Base-by-base conservation (phyloP, 768 basidiomycete species). In the Calvatia gigantea region DNA sequence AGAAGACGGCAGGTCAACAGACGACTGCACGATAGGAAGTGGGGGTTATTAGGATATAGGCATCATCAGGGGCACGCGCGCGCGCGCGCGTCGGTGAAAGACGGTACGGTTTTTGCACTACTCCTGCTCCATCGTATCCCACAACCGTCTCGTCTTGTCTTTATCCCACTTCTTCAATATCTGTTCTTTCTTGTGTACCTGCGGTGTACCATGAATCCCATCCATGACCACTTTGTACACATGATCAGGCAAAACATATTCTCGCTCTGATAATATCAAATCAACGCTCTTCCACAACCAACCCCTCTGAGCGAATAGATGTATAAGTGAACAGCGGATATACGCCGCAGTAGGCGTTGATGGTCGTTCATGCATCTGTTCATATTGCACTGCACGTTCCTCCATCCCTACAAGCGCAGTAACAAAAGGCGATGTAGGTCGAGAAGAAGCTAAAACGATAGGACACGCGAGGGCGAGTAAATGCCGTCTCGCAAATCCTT, bases 11-110 rank as follows among this genome's bases (percentile, higher is more conserved):
- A 7, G 81, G 78, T 7, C 79, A 79, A 58, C 85, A 85, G 66
- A 85, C 85, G 9, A 87, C 85, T 14, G 88, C 87, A 3, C 73
- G 77, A 51, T 80, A 67, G 62, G n/a, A n/a, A n/a, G n/a, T n/a
- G n/a, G n/a, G 33, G 12, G 14, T 25, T 33, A 11, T 42, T 6
- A 42, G 41, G 7, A 2, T 17, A 21, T 42, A 23, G n/a, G n/a
- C n/a, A n/a, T n/a, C n/a, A n/a, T n/a, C n/a, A n/a, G n/a, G n/a
- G n/a, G n/a, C n/a, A n/a, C n/a, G n/a, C n/a, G n/a, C n/a, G n/a
- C n/a, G n/a, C n/a, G n/a, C n/a, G n/a, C n/a, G n/a, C n/a, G n/a
- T n/a, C n/a, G n/a, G n/a, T n/a, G n/a, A n/a, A n/a, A n/a, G n/a
- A n/a, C n/a, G n/a, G n/a, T n/a, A n/a, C n/a, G n/a, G n/a, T 25